Evolutionary conservation across 169 alveolate genomes (phyloP), one percentile per base, ranked within the genome.

Genomic region (Plasmodium chabaudi): DNA sequence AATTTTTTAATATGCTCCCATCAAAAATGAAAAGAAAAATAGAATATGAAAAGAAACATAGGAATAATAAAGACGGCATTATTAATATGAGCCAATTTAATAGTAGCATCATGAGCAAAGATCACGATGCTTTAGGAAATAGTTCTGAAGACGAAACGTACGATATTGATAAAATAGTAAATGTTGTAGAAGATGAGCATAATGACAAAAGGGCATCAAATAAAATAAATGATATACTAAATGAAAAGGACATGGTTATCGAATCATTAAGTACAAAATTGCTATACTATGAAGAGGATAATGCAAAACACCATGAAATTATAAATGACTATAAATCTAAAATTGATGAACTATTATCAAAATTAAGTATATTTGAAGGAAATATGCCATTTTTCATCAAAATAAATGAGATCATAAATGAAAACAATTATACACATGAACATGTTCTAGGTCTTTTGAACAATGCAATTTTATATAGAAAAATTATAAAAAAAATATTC

Each of bases 361-460:
- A 79, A 57, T 47, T 79, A 15, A 79, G 67, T 53, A 67, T 79
- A 53, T 79, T 79, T 67, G 89, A 79, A 79, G 75, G 68, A 23
- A 79, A 79, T 42, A 23, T 79, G 60, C 72, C 67, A 12, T 79
- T 79, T 57, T 71, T 79, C n/a, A 10, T 79, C 15, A 25, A 19
- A 12, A 34, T 79, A 61, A 79, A 79, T 61, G 72, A 79, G 46
- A 67, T 53, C 39, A 70, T 79, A 55, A 65, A 67, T 17, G 82
- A 67, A 15, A 79, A 79, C 39, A n/a, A 79, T 59, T 65, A 21
- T 27, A 55, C 84, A 15, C 68, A 79, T 59, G 73, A 79, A 47
- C 15, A 67, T 19, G 71, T 79, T 15, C 39, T 79, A 12, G 21
- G 6, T 15, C 15, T 79, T 34, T 27, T 79, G 42, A 70, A 79